These are phyloP conservation scores for Lodderomyces beijingensis DNA, from an alignment of 1,139 yeast species.

Conservation along the genomic window DNA sequence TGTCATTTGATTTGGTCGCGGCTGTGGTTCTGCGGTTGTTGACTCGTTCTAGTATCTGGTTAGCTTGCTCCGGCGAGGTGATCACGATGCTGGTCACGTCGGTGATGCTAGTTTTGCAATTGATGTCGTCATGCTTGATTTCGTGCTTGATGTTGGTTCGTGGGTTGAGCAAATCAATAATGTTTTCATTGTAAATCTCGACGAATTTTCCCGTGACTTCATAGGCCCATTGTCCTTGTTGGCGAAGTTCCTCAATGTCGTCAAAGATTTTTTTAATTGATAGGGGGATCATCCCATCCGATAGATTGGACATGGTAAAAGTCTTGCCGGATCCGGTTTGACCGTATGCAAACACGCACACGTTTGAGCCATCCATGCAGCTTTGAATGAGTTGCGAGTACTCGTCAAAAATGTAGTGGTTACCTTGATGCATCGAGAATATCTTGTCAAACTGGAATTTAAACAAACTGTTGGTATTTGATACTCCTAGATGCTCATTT, in stretches of 20 bases:
- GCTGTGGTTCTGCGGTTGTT: conserved; percentile 70
- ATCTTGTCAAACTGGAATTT: conserved; percentile 75
- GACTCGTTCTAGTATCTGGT: conserved; percentile 49
- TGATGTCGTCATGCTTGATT: conserved; percentile 64
- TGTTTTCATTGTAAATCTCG: conserved; percentile 83
- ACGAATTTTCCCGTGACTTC: conserved; percentile 70
- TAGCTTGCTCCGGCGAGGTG: conserved; percentile 47
- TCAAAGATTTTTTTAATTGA: conserved; percentile 72
- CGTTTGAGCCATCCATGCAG: conserved; percentile 85
- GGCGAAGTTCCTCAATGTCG: conserved; percentile 46
- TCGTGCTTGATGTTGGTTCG: conserved; percentile 45
- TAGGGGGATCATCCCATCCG: conserved; percentile 78
- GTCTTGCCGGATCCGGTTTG: conserved; percentile 98
- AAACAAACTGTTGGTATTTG: conserved; percentile 16
- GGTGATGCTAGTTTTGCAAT: conserved; percentile 52
- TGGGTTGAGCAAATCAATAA: conserved; percentile 59
- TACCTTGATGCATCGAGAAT: conserved; percentile 52
- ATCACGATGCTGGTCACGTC: conserved; percentile 53
- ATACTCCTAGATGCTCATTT: conserved; percentile 16
- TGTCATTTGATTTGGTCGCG: conserved; percentile 73
- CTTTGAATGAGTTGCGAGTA: conserved; percentile 85
- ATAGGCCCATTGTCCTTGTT: conserved; percentile 63
- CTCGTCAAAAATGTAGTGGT: conserved; percentile 71
- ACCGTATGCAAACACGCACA: conserved; percentile 94
- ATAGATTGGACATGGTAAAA: conserved; percentile 72